phyloP scores from a whole-genome alignment of 2,329 filamentous ascomycete species.

The Pseudogymnoascus sp. region DNA sequence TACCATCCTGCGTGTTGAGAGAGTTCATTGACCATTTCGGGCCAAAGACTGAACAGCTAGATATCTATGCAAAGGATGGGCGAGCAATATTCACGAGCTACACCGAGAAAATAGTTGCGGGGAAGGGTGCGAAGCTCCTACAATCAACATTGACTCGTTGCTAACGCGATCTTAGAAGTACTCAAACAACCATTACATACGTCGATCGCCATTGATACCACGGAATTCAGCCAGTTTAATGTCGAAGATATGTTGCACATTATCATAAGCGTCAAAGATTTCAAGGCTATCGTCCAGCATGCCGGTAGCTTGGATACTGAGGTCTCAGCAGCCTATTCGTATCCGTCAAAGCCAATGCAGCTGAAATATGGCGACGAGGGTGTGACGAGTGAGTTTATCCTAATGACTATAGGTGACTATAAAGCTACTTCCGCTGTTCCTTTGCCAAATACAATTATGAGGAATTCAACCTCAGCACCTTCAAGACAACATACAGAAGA shows the following conservation, averaged over 20 bases:
- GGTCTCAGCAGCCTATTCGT: constrained; percentile 63
- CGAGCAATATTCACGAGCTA: constrained; percentile 73
- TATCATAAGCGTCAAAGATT: constrained; percentile 76
- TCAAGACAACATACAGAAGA: constrained; percentile 27
- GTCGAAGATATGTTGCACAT: constrained; percentile 73
- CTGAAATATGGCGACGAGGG: constrained; percentile 64
- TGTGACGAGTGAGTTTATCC: constrained; percentile 67
- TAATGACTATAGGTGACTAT: constrained; percentile 72
- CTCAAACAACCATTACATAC: constrained; percentile 76
- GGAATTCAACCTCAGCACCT: constrained; percentile 24
- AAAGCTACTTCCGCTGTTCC: constrained; percentile 26
- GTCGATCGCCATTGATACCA: constrained; percentile 67
- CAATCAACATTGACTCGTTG: not conserved
- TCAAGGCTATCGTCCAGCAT: constrained; percentile 71
- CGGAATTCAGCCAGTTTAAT: constrained; percentile 70
- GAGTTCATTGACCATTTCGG: constrained; percentile 78
- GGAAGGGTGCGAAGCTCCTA: constrained; percentile 45
- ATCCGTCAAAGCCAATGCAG: constrained; percentile 65
- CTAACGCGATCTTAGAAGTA: constrained; percentile 46
- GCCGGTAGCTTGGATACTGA: constrained; percentile 63
- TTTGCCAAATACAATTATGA: constrained; percentile 23
- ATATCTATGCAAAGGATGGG: constrained; percentile 66
- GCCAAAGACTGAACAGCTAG: constrained; percentile 72
- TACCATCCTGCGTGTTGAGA: constrained; percentile 63
- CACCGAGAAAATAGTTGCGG: constrained; percentile 69